Evolutionary conservation across 1,284 basidiomycete species (phyloP).

Genomic region (Tetrapyrgos nigripes): DNA sequence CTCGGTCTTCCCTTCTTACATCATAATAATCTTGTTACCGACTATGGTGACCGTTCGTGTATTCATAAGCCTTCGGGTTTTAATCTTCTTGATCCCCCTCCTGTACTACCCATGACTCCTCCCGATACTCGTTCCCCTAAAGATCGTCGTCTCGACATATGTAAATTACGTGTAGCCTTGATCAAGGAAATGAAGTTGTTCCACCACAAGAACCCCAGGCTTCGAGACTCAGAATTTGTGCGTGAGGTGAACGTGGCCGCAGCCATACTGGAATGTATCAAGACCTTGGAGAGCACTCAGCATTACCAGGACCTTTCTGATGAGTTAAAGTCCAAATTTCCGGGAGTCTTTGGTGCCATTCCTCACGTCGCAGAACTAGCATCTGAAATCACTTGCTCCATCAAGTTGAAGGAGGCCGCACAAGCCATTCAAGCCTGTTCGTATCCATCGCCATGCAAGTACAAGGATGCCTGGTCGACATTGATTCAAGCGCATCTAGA

Average conservation of each 20-base stretch:
- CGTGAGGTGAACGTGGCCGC: background rate
- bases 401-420: slow-evolving; percentile 28
- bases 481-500: slow-evolving; percentile 32
- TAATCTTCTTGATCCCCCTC: slow-evolving; percentile 14
- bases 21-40: slow-evolving; percentile 18
- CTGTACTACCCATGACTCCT: background rate
- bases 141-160: background rate
- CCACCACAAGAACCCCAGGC: background rate
- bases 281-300: slow-evolving; percentile 7
- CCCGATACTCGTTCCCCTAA: background rate
- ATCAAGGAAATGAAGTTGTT: background rate
- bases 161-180: background rate
- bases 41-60: slow-evolving; percentile 11
- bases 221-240: background rate
- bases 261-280: background rate
- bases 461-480: no score
- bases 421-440: slow-evolving; percentile 20
- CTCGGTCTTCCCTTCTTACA: slow-evolving; percentile 21
- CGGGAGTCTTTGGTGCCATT: slow-evolving; percentile 8
- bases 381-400: slow-evolving; percentile 26
- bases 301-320: background rate
- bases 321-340: slow-evolving; percentile 5
- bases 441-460: slow-evolving; percentile 29
- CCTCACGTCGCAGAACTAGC: slow-evolving; percentile 21
- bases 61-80: slow-evolving; percentile 16